Base-by-base conservation (phyloP, 225 moss, liverwort and hornwort species). In the Physcomitrellopsis africana region DNA sequence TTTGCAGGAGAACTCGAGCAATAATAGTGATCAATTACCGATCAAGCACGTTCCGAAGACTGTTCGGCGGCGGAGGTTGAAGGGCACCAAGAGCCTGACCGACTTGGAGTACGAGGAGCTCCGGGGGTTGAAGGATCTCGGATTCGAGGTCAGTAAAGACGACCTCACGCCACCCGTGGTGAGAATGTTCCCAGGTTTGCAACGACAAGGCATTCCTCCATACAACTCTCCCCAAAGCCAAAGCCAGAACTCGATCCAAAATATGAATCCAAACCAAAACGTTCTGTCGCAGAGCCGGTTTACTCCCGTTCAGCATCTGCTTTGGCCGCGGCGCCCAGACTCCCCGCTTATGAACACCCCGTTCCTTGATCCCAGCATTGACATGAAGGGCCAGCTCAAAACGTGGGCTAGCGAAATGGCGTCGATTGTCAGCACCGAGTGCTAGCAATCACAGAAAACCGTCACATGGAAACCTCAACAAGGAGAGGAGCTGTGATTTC, bases 91-190 rank as follows among this genome's bases (percentile, higher is more conserved):
- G 76, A 84, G 87, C 77, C 45, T 87, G 37, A 87, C 84, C 0
- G 84, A 87, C 72, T 26, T 87, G 79, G 87, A 87, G 69, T 84
- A 84, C 43, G 84, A 87, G 73, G 84, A 84, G 79, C 80, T 84
- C 32, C 69, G 87, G 0, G 87, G 87, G 3, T 74, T 85, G 17
- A 76, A 76, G 32, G 87, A 87, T 53, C 27, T 87, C 10, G 87
- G 87, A 18, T 87, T 87, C 58, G 79, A 82, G 41, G 81, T 80
- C 11, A 77, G 81, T 9, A 81, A 70, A n/a, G 84, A 80, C 19
- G 84, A 84, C 66, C 60, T 87, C 51, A 81, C 87, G 0, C 87
- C 87, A 0, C 81, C 79, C 13, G 84, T 81, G 0, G 84, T 79
- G 5, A 32, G 84, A 9, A 85, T 84, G 87, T 83, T 86, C 3